Base-by-base conservation (phyloP, 768 basidiomycete species). In the Phylloporus rhodoxanthus region DNA sequence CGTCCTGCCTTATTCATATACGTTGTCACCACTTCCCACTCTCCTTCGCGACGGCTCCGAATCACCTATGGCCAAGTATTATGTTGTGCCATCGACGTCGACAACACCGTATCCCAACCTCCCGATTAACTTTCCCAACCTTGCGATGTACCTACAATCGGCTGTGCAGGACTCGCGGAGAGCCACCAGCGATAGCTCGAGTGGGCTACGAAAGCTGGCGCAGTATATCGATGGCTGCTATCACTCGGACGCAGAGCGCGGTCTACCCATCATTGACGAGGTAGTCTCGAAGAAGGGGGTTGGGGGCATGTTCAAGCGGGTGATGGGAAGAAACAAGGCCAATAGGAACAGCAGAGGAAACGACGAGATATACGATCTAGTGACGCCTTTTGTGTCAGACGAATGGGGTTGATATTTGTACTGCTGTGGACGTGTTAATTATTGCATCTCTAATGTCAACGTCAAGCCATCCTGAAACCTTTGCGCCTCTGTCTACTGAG, bases 321-420 rank as follows among this genome's bases (percentile, higher is more conserved):
- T 87, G 14, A 82, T 86, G 20, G 59, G 81, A 68, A 57, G 74
- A 71, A 52, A 70, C 47, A 78, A 70, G 56, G 63, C 68, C 19
- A 77, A 68, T 58, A 75, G 72, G 58, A 72, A 68, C 28, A 71
- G 77, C 5, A 73, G 77, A 42, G 74, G 76, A 38, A 91, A 91
- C 60, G 85, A 87, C 56, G 87, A 90, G 51, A 85, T 82, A 8
- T 91, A 84, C 53, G 85, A 88, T 36, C 75, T 89, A 10, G 86
- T 91, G 48, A 91, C 88, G 14, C 88, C 88, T 1, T 91, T 91
- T 66, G 78, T 87, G 15, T 69, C 84, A 15, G 84, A 87, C 50
- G 85, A 87, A 55, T 86, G 79, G 79, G 83, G 84, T 48, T 83
- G 61, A 67, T 26, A 10, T 42, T 42, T 42, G 45, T 29, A 44